Conservation (phyloP, 352 stramenopile genomes). For the Globisporangium nodosum region DNA sequence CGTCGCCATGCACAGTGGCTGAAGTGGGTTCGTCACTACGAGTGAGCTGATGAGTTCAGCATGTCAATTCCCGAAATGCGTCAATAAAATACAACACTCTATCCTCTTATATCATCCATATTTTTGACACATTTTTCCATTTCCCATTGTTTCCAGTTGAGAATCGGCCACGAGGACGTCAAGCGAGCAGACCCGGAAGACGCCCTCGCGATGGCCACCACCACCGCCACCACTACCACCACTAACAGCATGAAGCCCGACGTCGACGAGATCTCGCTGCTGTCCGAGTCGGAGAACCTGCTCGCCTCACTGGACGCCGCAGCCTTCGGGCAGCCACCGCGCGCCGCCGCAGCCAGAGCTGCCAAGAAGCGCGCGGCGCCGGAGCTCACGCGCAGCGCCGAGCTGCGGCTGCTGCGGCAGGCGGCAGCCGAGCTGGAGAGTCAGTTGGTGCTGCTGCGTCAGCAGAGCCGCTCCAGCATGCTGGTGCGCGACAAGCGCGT, state of each 20-base stretch:
- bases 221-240: background rate
- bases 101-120: background rate
- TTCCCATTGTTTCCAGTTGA: no score
- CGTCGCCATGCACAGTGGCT: background rate
- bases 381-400: background rate
- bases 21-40: background rate
- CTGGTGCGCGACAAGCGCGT: slow-evolving; percentile 3
- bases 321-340: background rate
- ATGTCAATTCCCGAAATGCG: background rate
- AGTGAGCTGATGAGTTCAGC: background rate
- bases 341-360: background rate
- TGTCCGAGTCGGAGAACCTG: slow-evolving; percentile 8
- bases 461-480: slow-evolving; percentile 1
- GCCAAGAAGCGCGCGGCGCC: background rate
- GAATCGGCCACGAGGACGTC: no score
- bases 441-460: slow-evolving; percentile 2
- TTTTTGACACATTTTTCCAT: background rate
- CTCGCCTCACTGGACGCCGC: slow-evolving; percentile 5
- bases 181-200: no score
- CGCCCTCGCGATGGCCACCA: background rate
- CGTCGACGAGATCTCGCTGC: slow-evolving; percentile 12
- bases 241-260: background rate
- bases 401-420: slow-evolving; percentile 3
- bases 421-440: slow-evolving; percentile 1
- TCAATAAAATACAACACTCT: background rate